Conservation (phyloP, 768 basidiomycete genomes). For the Podaxis sp. region DNA sequence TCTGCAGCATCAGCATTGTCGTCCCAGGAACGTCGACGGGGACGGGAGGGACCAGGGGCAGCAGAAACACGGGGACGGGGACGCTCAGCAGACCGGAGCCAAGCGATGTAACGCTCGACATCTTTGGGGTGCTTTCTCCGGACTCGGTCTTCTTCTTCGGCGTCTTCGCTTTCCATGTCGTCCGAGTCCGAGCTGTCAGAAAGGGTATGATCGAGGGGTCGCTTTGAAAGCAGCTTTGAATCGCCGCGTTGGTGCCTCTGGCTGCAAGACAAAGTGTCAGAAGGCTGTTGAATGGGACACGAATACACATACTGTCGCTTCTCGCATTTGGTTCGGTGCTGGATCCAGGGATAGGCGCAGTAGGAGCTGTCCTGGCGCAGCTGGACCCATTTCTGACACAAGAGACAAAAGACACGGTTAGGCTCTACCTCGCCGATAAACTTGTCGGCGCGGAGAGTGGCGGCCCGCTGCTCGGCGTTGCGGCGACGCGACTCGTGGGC, state of each 20-base stretch:
- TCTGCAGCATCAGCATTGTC: slow-evolving; percentile 27
- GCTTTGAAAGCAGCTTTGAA: not conserved
- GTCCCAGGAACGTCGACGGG: slow-evolving; percentile 8
- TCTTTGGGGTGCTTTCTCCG: slow-evolving; percentile 14
- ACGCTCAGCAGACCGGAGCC: not conserved
- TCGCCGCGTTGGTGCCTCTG: slow-evolving; percentile 56
- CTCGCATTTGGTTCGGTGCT: slow-evolving; percentile 73
- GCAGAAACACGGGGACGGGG: not conserved
- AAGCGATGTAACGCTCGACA: slow-evolving; percentile 15
- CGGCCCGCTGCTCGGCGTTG: slow-evolving; percentile 77
- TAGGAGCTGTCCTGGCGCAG: slow-evolving; percentile 73
- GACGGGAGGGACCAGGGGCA: not conserved
- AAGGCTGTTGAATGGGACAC: not conserved
- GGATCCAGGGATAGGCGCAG: slow-evolving; percentile 80
- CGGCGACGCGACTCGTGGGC: slow-evolving; percentile 64
- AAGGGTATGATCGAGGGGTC: not conserved
- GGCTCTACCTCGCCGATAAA: slow-evolving; percentile 70
- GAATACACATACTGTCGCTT: slow-evolving; percentile 51
- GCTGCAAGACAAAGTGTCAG: slow-evolving; percentile 24
- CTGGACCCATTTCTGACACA: slow-evolving; percentile 83
- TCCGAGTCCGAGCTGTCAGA: slow-evolving; percentile 18
- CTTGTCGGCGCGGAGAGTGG: slow-evolving; percentile 60
- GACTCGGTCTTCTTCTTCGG: slow-evolving; percentile 18
- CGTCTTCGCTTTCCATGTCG: slow-evolving; percentile 26
- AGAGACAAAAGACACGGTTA: slow-evolving; percentile 65